These are phyloP conservation scores for Castanospermum australe DNA, from an alignment of 306 rosid species.

Conservation along the genomic window DNA sequence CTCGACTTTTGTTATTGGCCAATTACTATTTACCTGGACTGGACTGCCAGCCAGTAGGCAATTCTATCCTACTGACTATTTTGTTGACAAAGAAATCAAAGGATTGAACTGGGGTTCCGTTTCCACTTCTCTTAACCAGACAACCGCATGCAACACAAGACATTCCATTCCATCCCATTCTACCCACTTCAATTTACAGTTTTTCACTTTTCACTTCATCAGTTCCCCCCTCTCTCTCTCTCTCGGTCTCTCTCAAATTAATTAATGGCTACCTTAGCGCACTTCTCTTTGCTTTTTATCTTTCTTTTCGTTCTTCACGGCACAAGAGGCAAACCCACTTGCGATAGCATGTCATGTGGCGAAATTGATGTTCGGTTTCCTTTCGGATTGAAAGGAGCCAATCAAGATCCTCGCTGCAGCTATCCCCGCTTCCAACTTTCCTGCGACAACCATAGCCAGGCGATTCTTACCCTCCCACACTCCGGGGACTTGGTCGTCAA, in stretches of 20 bases:
- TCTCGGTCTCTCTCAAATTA: neutral
- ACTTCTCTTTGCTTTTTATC: neutral
- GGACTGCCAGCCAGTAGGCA: neutral
- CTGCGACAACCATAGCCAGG: neutral
- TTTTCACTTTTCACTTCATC: neutral
- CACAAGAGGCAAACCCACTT: neutral
- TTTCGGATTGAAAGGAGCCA: slow-evolving; percentile 11
- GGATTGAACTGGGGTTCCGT: neutral
- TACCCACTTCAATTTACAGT: neutral
- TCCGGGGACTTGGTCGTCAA: neutral
- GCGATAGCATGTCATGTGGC: slow-evolving; percentile 14
- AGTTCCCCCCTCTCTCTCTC: neutral
- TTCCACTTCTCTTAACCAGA: neutral
- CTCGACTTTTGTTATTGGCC: neutral
- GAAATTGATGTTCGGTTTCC: slow-evolving; percentile 22
- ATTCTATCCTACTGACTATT: slow-evolving; percentile 9
- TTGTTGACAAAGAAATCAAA: neutral
- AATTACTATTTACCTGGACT: neutral
- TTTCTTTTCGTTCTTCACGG: neutral
- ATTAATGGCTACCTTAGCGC: slow-evolving; percentile 19
- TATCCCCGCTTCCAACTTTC: slow-evolving; percentile 7
- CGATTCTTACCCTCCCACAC: slow-evolving; percentile 8
- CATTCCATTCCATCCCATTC: no score
- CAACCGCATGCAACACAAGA: no score
- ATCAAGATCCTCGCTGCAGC: slow-evolving; percentile 5